phyloP scores from a whole-genome alignment of 2,329 filamentous ascomycete genomes.

The Teratosphaeria zuluensis region DNA sequence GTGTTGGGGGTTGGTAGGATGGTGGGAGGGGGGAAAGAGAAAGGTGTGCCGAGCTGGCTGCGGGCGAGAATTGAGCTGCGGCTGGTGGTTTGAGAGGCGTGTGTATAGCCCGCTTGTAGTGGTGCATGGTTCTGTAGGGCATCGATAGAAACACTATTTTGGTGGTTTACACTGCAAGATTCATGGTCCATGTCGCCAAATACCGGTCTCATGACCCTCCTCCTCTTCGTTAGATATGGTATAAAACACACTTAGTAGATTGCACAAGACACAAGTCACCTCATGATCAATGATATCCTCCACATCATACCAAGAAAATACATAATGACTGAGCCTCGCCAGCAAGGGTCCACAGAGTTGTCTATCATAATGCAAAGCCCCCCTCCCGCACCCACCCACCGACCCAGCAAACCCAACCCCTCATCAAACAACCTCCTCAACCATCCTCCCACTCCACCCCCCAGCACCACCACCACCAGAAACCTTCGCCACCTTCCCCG shows the following conservation, averaged over 20 bases:
- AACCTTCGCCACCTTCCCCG: conserved; percentile 26
- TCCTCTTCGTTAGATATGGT: too few relatives aligned
- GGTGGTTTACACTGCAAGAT: too few relatives aligned
- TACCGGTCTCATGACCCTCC: too few relatives aligned
- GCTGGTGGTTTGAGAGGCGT: neutral
- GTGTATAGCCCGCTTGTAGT: neutral
- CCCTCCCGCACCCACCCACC: neutral
- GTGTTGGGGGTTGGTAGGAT: neutral
- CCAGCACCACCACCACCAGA: neutral
- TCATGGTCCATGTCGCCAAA: too few relatives aligned
- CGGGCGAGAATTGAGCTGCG: neutral
- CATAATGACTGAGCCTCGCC: too few relatives aligned
- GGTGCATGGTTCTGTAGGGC: neutral
- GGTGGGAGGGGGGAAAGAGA: too few relatives aligned
- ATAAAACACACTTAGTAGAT: too few relatives aligned
- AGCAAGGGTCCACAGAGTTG: too few relatives aligned
- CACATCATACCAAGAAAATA: neutral
- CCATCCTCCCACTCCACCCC: conserved; percentile 6
- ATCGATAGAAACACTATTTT: neutral
- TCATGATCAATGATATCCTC: neutral
- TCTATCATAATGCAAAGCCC: too few relatives aligned
- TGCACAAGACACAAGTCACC: neutral
- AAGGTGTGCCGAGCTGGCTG: neutral
- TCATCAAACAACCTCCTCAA: conserved; percentile 12
- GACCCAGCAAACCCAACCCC: neutral